phyloP scores from a whole-genome alignment of 176 grass and related monocot genomes.

The Ensete glaucum region DNA sequence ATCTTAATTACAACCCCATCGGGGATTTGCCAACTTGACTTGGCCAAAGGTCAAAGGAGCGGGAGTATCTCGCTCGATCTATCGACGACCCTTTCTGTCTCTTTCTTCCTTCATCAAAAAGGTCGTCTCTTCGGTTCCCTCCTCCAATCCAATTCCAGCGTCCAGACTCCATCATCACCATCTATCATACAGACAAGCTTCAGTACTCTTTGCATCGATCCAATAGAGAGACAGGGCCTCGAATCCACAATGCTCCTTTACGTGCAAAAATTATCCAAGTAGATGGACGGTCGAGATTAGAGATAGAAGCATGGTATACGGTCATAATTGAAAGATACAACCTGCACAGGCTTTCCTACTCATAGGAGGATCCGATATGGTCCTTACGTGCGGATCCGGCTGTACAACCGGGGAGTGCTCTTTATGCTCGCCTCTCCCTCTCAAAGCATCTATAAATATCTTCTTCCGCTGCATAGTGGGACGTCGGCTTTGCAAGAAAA shows the following conservation, averaged over 20 bases:
- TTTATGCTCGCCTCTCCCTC: not conserved
- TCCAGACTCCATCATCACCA: too few relatives aligned
- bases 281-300: too few relatives aligned
- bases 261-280: too few relatives aligned
- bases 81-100: not conserved
- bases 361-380: not conserved
- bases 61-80: not conserved
- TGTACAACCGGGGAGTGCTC: not conserved
- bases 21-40: constrained; percentile 8
- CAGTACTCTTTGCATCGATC: too few relatives aligned
- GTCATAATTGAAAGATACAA: too few relatives aligned
- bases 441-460: not conserved
- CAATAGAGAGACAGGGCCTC: too few relatives aligned
- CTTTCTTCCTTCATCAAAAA: not conserved
- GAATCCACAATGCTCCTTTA: too few relatives aligned
- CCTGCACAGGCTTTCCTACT: too few relatives aligned
- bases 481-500: not conserved
- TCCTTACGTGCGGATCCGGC: not conserved
- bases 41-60: constrained; percentile 1
- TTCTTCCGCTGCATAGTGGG: not conserved
- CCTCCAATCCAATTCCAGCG: not conserved
- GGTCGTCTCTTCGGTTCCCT: not conserved
- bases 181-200: too few relatives aligned
- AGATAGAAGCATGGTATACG: too few relatives aligned
- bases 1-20: too few relatives aligned